These are phyloP conservation scores for Candida orba DNA, from an alignment of 805 yeast genomes.

Conservation along the genomic window DNA sequence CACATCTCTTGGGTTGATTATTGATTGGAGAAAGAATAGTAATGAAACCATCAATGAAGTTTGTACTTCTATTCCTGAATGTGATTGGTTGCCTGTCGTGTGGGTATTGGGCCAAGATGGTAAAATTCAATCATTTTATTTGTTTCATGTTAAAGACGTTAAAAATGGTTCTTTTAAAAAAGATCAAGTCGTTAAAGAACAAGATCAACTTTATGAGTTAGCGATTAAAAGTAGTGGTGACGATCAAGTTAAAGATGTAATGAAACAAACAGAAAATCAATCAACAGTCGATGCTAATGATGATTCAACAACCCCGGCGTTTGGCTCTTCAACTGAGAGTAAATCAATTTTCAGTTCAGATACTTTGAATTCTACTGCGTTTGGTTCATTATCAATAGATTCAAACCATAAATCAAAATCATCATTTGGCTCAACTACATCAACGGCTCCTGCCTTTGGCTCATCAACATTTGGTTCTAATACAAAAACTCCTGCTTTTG, in stretches of 20 bases:
- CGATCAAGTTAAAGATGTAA: too few species aligned
- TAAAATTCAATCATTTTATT: conserved; percentile 52
- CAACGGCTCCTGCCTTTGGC: background rate
- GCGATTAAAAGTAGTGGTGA: too few species aligned
- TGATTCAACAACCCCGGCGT: background rate
- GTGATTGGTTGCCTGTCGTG: conserved; percentile 57
- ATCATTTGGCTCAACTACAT: too few species aligned
- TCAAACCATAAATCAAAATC: too few species aligned
- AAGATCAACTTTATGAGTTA: conserved; percentile 3
- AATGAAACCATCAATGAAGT: conserved; percentile 40
- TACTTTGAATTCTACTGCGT: background rate
- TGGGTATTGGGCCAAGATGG: conserved; percentile 62
- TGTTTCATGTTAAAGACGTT: conserved; percentile 50
- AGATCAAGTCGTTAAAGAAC: conserved; percentile 3
- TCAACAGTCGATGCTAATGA: background rate
- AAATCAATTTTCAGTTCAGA: background rate
- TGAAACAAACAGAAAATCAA: background rate
- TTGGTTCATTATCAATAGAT: too few species aligned
- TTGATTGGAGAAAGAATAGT: conserved; percentile 46
- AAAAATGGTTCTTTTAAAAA: conserved; percentile 27
- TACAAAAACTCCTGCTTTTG: background rate
- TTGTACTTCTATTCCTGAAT: conserved; percentile 48
- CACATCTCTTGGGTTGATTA: conserved; percentile 60
- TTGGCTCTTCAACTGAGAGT: too few species aligned
- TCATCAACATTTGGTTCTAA: background rate